A percentile compares a stretch with the other conserved stretches of the same genome.
phyloP scores from a whole-genome alignment of 257 asterid species.

The Verbascum thapsus region DNA sequence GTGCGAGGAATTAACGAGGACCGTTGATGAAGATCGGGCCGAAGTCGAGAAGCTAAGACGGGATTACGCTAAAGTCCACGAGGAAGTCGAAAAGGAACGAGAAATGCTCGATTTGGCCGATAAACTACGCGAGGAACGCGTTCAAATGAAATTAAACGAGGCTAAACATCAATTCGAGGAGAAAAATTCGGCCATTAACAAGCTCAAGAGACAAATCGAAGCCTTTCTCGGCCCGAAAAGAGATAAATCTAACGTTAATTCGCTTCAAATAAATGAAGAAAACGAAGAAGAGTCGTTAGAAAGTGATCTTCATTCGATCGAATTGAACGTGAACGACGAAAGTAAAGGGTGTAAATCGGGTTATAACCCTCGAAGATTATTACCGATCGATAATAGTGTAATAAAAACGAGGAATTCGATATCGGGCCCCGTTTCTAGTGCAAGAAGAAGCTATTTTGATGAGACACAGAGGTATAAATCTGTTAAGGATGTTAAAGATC shows the following conservation, averaged over 20 bases:
- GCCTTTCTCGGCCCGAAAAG: slow-evolving; percentile 59
- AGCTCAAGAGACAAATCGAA: slow-evolving; percentile 79
- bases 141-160: slow-evolving; percentile 53
- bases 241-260: slow-evolving; percentile 33
- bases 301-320: slow-evolving; percentile 72
- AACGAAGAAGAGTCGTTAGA: slow-evolving; percentile 62
- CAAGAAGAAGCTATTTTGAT: slow-evolving; percentile 51
- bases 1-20: slow-evolving; percentile 67
- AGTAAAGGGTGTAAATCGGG: slow-evolving; percentile 52
- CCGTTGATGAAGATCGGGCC: slow-evolving; percentile 58
- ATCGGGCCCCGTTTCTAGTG: slow-evolving; percentile 49
- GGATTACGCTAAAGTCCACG: slow-evolving; percentile 50
- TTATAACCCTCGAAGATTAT: slow-evolving; percentile 39
- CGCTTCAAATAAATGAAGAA: slow-evolving; percentile 36
- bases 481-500: slow-evolving; percentile 54
- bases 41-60: slow-evolving; percentile 49
- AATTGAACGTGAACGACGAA: slow-evolving; percentile 50
- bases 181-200: slow-evolving; percentile 63
- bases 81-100: slow-evolving; percentile 64
- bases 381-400: slow-evolving; percentile 43
- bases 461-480: slow-evolving; percentile 52
- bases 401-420: slow-evolving; percentile 48
- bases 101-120: slow-evolving; percentile 66
- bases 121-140: slow-evolving; percentile 57
- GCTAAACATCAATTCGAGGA: slow-evolving; percentile 65